These are phyloP conservation scores for Sporothrix schenckii DNA, from an alignment of 2,329 filamentous ascomycete species.

Conservation along the genomic window DNA sequence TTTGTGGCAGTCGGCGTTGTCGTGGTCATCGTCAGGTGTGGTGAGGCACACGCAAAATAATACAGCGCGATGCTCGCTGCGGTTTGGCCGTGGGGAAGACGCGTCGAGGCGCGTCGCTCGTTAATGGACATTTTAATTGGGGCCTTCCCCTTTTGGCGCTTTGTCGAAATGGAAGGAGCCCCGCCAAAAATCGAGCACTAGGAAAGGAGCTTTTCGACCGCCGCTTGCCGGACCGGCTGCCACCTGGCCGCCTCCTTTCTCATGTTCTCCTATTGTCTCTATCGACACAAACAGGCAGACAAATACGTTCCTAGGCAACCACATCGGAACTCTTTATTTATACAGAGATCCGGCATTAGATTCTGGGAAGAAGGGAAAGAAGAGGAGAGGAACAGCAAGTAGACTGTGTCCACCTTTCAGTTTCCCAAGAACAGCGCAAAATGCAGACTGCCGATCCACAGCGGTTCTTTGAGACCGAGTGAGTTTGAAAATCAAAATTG, in stretches of 20 bases:
- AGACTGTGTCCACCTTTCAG: neutral
- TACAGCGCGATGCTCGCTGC: neutral
- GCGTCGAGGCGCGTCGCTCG: slow-evolving; percentile 47
- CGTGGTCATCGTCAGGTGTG: slow-evolving; percentile 3
- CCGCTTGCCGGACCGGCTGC: slow-evolving; percentile 11
- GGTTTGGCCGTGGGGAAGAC: slow-evolving; percentile 40
- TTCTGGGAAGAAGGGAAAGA: neutral
- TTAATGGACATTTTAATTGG: slow-evolving; percentile 29
- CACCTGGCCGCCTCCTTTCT: slow-evolving; percentile 21
- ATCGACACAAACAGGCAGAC: slow-evolving; percentile 9
- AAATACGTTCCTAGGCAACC: slow-evolving; percentile 16
- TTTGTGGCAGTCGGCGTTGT: slow-evolving; percentile 1
- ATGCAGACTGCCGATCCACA: slow-evolving; percentile 74
- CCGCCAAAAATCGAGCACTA: neutral
- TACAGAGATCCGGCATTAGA: neutral
- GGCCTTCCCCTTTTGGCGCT: slow-evolving; percentile 1
- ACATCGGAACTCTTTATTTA: slow-evolving; percentile 10
- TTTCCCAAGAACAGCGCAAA: neutral
- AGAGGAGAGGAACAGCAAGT: neutral
- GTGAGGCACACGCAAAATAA: neutral
- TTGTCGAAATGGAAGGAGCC: slow-evolving; percentile 14
- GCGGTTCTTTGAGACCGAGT: slow-evolving; percentile 94
- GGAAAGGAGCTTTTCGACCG: neutral
- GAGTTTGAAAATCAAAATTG: slow-evolving; percentile 42
- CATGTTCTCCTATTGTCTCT: neutral